These are phyloP conservation scores for Yamadazyma kitorensis DNA, from an alignment of 805 yeast genomes.

Conservation along the genomic window DNA sequence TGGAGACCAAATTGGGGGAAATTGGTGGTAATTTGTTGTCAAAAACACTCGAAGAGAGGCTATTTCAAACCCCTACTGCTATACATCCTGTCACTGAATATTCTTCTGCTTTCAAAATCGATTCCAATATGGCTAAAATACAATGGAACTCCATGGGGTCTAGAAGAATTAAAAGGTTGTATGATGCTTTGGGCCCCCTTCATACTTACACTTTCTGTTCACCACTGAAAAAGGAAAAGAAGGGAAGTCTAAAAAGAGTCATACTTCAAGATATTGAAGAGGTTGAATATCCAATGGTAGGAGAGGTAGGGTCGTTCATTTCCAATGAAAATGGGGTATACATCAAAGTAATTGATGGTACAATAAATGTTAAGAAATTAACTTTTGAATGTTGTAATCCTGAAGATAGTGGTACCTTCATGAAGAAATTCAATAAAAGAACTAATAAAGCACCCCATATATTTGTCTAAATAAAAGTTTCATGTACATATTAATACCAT, in stretches of 20 bases:
- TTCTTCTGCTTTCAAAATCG: slow-evolving; percentile 60
- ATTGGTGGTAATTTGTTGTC: slow-evolving; percentile 61
- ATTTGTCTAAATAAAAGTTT: slow-evolving; percentile 7
- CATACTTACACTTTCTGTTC: slow-evolving; percentile 41
- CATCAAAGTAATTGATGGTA: slow-evolving; percentile 45
- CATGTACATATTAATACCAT: not conserved
- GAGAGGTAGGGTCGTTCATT: slow-evolving; percentile 3
- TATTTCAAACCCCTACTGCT: slow-evolving; percentile 4
- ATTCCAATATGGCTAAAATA: slow-evolving; percentile 37
- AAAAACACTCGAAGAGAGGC: slow-evolving; percentile 39
- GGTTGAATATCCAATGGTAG: not conserved
- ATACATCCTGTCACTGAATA: slow-evolving; percentile 25
- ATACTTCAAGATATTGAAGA: slow-evolving; percentile 40
- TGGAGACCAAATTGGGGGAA: slow-evolving; percentile 52
- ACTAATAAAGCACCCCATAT: slow-evolving; percentile 31
- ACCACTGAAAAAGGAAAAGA: slow-evolving; percentile 29
- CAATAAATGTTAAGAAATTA: slow-evolving; percentile 31
- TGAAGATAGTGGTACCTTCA: slow-evolving; percentile 47
- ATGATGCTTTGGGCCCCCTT: slow-evolving; percentile 56
- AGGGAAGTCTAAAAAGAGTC: slow-evolving; percentile 41
- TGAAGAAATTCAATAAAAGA: slow-evolving; percentile 43
- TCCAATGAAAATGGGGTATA: slow-evolving; percentile 21
- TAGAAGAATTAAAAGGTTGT: slow-evolving; percentile 36
- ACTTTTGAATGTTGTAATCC: slow-evolving; percentile 55
- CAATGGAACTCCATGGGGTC: slow-evolving; percentile 44